Percentiles rank a stretch among this genome's conserved stretches.
These are phyloP conservation scores for Parastagonospora nodorum DNA, from an alignment of 2,329 filamentous ascomycete genomes.

Conservation along the genomic window DNA sequence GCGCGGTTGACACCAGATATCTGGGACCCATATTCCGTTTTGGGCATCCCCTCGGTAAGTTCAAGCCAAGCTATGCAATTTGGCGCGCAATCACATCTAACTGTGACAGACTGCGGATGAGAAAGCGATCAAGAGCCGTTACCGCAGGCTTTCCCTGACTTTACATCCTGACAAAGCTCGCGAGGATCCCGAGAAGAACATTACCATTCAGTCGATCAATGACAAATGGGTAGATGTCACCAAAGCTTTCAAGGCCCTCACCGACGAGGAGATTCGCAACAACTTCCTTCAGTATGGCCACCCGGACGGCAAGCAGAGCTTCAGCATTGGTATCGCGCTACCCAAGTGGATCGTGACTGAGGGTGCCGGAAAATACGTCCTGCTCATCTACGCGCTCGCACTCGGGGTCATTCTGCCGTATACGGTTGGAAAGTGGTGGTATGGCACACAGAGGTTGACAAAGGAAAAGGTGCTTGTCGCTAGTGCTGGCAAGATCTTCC, in stretches of 20 bases:
- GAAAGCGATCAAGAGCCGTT: conserved; percentile 89
- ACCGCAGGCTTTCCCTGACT: conserved; percentile 82
- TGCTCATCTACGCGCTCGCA: conserved; percentile 85
- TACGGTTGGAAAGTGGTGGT: conserved; percentile 97
- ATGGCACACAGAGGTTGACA: conserved; percentile 89
- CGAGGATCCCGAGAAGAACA: conserved; percentile 83
- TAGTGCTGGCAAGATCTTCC: conserved; percentile 93
- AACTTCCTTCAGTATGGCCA: conserved; percentile 97
- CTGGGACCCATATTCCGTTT: conserved; percentile 96
- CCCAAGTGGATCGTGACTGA: conserved; percentile 92
- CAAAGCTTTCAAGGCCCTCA: conserved; percentile 97
- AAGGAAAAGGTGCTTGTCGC: conserved; percentile 93
- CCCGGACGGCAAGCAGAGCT: conserved; percentile 96
- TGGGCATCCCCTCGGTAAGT: conserved; percentile 80
- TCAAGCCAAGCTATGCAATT: neutral
- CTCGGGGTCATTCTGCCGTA: conserved; percentile 92
- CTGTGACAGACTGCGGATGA: conserved; percentile 73
- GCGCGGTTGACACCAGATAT: conserved; percentile 73
- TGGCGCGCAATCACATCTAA: conserved; percentile 21
- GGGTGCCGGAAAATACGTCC: conserved; percentile 92
- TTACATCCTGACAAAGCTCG: conserved; percentile 92
- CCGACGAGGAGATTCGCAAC: conserved; percentile 94
- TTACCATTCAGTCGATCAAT: conserved; percentile 84
- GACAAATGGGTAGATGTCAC: conserved; percentile 90
- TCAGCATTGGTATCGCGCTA: conserved; percentile 95